These are phyloP conservation scores for Monosporozyma yasuniensis DNA, from an alignment of 805 yeast species.

Conservation along the genomic window DNA sequence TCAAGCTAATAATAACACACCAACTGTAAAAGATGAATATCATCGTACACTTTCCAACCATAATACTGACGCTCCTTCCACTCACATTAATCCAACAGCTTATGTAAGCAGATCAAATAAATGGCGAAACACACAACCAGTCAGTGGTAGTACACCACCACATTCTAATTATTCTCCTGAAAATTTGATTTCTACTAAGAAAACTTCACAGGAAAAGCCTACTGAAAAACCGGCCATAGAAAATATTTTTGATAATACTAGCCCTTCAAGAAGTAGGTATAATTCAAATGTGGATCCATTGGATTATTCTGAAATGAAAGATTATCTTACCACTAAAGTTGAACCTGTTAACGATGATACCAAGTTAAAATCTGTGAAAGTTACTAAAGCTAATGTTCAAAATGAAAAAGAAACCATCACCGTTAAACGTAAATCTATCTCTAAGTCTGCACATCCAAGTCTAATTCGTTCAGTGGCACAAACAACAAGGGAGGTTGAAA, in stretches of 20 bases:
- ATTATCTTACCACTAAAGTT: not conserved
- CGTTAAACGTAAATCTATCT: slow-evolving; percentile 7
- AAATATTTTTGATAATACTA: not conserved
- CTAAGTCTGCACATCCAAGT: slow-evolving; percentile 21
- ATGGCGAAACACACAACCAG: not conserved
- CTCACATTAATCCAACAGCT: not conserved
- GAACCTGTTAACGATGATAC: not conserved
- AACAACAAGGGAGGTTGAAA: slow-evolving; percentile 18
- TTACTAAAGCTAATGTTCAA: not conserved
- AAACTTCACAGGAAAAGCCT: not conserved
- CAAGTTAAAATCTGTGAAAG: not conserved
- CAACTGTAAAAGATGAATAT: not conserved
- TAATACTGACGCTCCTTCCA: not conserved
- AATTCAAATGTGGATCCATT: slow-evolving; percentile 5
- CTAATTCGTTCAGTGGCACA: slow-evolving; percentile 25
- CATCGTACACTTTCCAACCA: not conserved
- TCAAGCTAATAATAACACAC: not conserved
- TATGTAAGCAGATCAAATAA: not conserved
- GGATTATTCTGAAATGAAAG: slow-evolving; percentile 1
- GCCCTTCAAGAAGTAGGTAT: not conserved
- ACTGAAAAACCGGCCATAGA: not conserved
- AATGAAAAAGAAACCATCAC: not conserved
- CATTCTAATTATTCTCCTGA: not conserved
- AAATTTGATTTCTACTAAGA: not conserved
- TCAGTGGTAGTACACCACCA: not conserved